Conservation (phyloP, 148 eudicot genomes). For the Vaccinium darrowii region DNA sequence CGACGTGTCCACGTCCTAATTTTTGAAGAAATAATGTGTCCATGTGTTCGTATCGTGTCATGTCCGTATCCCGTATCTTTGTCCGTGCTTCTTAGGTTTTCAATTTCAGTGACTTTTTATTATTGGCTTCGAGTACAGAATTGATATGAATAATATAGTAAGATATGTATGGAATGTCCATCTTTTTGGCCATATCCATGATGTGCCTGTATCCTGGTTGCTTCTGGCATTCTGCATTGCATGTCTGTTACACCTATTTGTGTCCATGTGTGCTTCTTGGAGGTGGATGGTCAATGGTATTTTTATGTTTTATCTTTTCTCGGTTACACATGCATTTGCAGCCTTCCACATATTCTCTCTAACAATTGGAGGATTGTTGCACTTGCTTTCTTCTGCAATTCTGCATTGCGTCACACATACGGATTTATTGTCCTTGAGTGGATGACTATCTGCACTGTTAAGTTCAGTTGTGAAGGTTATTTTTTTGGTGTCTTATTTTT, state of each 20-base stretch:
- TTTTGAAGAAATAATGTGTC: no score
- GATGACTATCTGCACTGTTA: not conserved
- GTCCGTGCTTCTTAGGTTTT: not conserved
- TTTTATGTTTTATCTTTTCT: not conserved
- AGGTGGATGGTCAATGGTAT: not conserved
- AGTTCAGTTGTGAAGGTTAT: not conserved
- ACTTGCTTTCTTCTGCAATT: not conserved
- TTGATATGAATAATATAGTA: not conserved
- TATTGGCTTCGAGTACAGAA: not conserved
- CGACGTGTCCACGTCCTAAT: no score
- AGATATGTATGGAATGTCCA: not conserved
- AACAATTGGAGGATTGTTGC: not conserved
- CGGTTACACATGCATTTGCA: not conserved
- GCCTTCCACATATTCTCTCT: not conserved
- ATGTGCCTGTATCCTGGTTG: not conserved
- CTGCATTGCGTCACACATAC: not conserved
- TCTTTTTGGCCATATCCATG: not conserved
- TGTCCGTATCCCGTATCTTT: no score
- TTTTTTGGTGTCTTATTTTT: not conserved
- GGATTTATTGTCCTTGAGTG: not conserved
- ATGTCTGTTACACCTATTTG: not conserved
- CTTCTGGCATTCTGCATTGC: not conserved
- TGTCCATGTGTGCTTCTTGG: not conserved
- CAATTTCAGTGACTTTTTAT: not conserved
- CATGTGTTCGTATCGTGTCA: no score